Evolutionary conservation across 1,139 yeast species (phyloP), one percentile per base, ranked within the genome.

Genomic region (Zygosaccharomyces sapae): DNA sequence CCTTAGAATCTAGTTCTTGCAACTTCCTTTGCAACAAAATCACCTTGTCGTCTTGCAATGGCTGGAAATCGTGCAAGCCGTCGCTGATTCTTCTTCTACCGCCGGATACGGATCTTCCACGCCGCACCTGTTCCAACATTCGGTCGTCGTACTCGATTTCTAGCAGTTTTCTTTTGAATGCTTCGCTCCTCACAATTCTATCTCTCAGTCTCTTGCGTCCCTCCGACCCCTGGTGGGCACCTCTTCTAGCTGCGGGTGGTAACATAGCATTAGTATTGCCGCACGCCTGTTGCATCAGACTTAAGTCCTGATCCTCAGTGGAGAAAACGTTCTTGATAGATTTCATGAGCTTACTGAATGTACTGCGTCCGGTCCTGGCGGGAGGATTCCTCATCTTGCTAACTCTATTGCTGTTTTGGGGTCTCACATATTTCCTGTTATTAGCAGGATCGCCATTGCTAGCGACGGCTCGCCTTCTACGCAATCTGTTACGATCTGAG

Each of bases 1-100:
- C 68, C 59, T 77, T 73, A 7, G 67, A 75, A 56, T 80, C 83
- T 34, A 81, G 66, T 51, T 77, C 81, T 8, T 72, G 68, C 3
- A 80, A 79, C 44, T 77, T 64, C 37, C 66, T 54, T 34, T 55
- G 56, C 33, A 57, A 34, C 6, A 60, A 43, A 13, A 51, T 33
- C 9, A 56, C 48, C 33, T 52, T 55, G 48, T 58, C 65, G 38
- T 50, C 54, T 44, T 38, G 35, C n/a, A 38, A 22, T 27, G 39
- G 33, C 24, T 37, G 33, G 34, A 18, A 31, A 31, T 31, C 34
- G 6, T 13, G 19, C 3, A 18, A 31, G 5, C 16, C 34, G 6
- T 25, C 24, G 8, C 18, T 20, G 3, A 35, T 34, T 31, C 63
- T 53, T n/a, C 63, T 56, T 5, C 64, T 61, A 16, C 63, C 50